Percentiles rank a stretch among this genome's conserved stretches.
These are phyloP conservation scores for Fagus sylvatica DNA, from an alignment of 306 rosid species.

Conservation along the genomic window DNA sequence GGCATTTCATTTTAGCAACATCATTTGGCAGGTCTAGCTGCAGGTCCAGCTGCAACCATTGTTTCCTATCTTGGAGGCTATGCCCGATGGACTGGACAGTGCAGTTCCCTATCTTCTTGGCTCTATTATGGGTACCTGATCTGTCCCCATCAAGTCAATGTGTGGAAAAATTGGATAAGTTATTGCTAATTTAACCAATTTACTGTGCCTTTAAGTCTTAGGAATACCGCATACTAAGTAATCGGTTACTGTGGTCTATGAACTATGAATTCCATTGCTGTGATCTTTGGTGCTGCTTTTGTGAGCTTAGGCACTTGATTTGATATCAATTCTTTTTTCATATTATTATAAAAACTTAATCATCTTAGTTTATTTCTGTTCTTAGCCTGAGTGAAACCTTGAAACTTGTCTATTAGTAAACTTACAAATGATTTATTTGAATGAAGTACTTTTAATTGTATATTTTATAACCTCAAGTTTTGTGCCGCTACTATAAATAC, in stretches of 20 bases:
- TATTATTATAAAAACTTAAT: no score
- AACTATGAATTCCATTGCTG: not conserved
- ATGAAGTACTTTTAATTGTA: no score
- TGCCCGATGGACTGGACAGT: conserved; percentile 61
- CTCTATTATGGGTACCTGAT: conserved; percentile 66
- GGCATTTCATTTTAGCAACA: conserved; percentile 63
- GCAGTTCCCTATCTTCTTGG: conserved; percentile 81
- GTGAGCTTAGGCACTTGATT: not conserved
- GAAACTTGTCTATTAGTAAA: no score
- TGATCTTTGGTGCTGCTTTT: not conserved
- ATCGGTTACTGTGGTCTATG: not conserved
- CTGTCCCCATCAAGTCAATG: conserved; percentile 24
- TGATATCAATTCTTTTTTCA: not conserved
- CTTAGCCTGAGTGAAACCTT: no score
- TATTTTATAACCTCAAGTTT: no score
- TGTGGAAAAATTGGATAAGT: not conserved
- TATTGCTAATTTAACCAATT: conserved; percentile 20
- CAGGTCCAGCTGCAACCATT: conserved; percentile 80
- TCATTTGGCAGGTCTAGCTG: conserved; percentile 81
- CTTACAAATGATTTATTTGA: no score
- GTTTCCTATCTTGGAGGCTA: conserved; percentile 68
- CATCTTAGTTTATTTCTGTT: no score
- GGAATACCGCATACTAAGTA: not conserved
- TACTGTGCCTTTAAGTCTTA: conserved; percentile 6
- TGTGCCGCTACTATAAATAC: no score